Conservation (phyloP, 1,284 basidiomycete species). For the Leccinum griseonigrum region DNA sequence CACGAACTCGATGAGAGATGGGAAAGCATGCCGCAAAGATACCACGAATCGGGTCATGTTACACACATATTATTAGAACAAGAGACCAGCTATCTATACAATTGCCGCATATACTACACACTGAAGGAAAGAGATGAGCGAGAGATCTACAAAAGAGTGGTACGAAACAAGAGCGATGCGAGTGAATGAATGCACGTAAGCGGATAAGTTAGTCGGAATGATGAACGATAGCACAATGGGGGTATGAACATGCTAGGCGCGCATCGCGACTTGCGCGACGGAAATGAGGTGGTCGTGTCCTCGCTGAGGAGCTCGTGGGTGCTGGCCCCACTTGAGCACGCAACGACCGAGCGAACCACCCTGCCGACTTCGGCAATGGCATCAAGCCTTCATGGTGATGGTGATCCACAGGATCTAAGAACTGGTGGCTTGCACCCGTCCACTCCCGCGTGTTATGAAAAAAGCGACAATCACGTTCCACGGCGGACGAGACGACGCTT, state of each 20-base stretch:
- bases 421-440: neutral
- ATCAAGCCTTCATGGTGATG: slow-evolving; percentile 13
- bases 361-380: slow-evolving; percentile 7
- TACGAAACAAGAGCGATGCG: slow-evolving; percentile 5
- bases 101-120: neutral
- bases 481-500: slow-evolving; percentile 29
- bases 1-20: neutral
- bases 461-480: slow-evolving; percentile 3
- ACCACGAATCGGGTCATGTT: neutral
- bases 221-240: neutral
- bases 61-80: slow-evolving; percentile 1
- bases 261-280: slow-evolving; percentile 13
- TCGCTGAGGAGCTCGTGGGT: slow-evolving; percentile 2
- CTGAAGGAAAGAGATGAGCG: neutral
- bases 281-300: neutral
- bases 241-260: neutral
- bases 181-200: slow-evolving; percentile 1
- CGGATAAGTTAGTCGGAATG: slow-evolving; percentile 19
- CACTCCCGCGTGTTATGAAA: neutral
- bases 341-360: neutral
- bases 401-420: neutral
- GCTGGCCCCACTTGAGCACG: slow-evolving; percentile 8
- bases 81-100: neutral
- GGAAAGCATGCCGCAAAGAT: neutral
- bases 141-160: slow-evolving; percentile 13